Base-by-base conservation (phyloP, 768 basidiomycete genomes). In the Hericium erinaceus region DNA sequence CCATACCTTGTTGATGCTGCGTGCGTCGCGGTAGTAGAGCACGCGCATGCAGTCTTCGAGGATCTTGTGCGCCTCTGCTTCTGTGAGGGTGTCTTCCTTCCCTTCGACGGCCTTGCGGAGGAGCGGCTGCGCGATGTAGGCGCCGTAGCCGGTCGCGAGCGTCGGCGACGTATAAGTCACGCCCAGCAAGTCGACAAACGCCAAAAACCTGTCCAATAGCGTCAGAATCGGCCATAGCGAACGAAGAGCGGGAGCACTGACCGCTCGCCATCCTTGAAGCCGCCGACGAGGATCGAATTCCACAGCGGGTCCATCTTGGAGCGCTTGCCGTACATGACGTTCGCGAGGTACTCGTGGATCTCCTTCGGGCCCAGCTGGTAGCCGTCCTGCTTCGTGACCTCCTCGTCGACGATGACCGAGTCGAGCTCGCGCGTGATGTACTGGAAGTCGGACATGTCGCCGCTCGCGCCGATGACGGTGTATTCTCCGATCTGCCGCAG, bases 391-490 rank as follows among this genome's bases (percentile, higher is more conserved):
- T 85, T 79, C 5, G 89, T 81, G 62, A 86, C 81, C 71, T 99
- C 94, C 39, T 87, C 82, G 6, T 53, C 54, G 61, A 84, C 76
- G 46, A 87, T 80, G 49, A 95, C 75, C 22, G 83, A 80, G 60
- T 97, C 89, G 50, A 99, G 82, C 49, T 86, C 66, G 51, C 75
- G 77, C 67, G 97, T 90, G 63, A 98, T 79, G 72, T 90, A 86
- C 70, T 99, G 97, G 73, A 93, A 98, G 74, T 99, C 97, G 65
- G 89, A 89, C 86, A 99, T 91, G 76, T 99, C 97, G 26, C 97
- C 97, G 15, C 92, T 84, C 2, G 90, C 95, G 20, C 92, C 97
- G 64, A 99, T 77, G 59, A 95, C 79, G 48, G 94, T 95, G 72
- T 85, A 82, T 39, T 80, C 73, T 8, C 95, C 94, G 38, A 97